Evolutionary conservation across 495 filamentous ascomycete species (phyloP).

Genomic region (Staphylotrichum tortipilum): DNA sequence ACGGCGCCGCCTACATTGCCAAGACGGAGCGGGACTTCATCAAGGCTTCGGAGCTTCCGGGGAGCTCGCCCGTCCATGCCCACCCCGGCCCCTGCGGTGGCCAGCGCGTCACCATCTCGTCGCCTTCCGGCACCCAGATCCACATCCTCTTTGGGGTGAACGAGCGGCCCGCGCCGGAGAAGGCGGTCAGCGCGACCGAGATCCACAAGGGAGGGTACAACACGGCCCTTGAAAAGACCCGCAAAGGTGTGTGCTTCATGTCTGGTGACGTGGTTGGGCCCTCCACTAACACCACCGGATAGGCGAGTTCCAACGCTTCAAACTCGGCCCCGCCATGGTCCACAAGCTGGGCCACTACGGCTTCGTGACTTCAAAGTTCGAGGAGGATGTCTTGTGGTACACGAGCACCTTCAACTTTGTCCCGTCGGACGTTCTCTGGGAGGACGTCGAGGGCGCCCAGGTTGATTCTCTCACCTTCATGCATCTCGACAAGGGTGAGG

Average conservation of each 20-base stretch:
- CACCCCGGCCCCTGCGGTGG: slow-evolving; percentile 46
- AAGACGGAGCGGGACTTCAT: slow-evolving; percentile 44
- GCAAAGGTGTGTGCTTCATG: not conserved
- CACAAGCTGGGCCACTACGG: slow-evolving; percentile 67
- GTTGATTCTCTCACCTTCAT: slow-evolving; percentile 46
- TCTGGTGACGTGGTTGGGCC: slow-evolving; percentile 2
- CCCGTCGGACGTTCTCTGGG: slow-evolving; percentile 37
- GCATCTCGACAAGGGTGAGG: slow-evolving; percentile 52
- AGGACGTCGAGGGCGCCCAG: slow-evolving; percentile 28
- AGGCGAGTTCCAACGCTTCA: slow-evolving; percentile 34
- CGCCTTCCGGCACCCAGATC: slow-evolving; percentile 45
- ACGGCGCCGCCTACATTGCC: slow-evolving; percentile 41
- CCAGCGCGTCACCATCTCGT: slow-evolving; percentile 41
- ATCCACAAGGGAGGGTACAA: too few relatives aligned
- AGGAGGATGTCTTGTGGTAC: slow-evolving; percentile 48
- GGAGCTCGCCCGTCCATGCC: slow-evolving; percentile 37
- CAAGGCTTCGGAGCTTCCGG: slow-evolving; percentile 32
- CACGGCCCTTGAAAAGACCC: too few relatives aligned
- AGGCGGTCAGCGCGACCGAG: too few relatives aligned
- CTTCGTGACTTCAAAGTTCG: slow-evolving; percentile 46
- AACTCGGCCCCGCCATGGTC: slow-evolving; percentile 51
- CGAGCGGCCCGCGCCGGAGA: too few relatives aligned
- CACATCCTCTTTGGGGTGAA: slow-evolving; percentile 25
- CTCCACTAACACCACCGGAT: not conserved
- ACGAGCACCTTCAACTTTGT: slow-evolving; percentile 54